Conservation (phyloP, 148 eudicot species). For the Camellia sinensis region DNA sequence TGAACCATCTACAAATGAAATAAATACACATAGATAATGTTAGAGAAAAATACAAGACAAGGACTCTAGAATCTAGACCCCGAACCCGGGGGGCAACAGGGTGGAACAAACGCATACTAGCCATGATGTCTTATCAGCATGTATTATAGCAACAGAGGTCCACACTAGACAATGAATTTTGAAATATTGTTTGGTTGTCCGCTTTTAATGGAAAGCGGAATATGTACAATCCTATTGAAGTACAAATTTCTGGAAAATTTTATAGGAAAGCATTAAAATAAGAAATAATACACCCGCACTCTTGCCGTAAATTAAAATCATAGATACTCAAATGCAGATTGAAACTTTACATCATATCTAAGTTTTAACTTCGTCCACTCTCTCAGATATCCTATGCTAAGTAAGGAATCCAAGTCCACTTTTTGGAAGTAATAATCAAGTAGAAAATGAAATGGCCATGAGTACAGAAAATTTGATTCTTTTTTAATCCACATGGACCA, state of each 20-base stretch:
- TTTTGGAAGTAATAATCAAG: neutral
- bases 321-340: too few species aligned
- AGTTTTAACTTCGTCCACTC: too few species aligned
- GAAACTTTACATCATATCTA: too few species aligned
- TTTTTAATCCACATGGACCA: neutral
- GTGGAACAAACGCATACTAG: neutral
- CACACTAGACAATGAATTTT: neutral
- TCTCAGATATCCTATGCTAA: too few species aligned
- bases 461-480: neutral
- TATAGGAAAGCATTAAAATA: neutral
- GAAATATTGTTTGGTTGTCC: neutral
- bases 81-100: too few species aligned
- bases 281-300: neutral
- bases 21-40: neutral
- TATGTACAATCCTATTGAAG: neutral
- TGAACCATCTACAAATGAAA: conserved; percentile 25
- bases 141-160: neutral
- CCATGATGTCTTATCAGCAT: neutral
- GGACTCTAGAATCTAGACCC: neutral
- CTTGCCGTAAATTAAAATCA: too few species aligned
- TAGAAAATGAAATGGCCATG: neutral
- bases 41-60: conserved; percentile 3
- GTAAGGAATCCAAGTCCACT: neutral
- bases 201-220: neutral
- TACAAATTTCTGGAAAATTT: too few species aligned